Base-by-base conservation (phyloP, 345 rosid genomes). In the Lumnitzera littorea region DNA sequence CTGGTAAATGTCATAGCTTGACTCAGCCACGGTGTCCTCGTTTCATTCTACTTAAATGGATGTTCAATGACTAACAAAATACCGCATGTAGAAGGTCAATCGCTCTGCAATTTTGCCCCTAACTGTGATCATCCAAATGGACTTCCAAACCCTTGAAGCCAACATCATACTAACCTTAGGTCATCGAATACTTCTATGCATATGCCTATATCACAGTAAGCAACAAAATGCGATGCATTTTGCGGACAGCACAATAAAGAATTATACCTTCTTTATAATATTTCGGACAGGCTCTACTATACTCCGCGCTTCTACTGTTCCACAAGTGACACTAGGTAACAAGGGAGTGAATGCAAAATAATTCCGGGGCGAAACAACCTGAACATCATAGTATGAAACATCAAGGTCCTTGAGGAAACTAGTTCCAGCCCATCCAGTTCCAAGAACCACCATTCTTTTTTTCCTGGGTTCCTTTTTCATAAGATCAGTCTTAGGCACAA, bases 241-340 rank as follows among this genome's bases (percentile, higher is more conserved):
- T 16, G 41, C 24, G 14, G 46, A 55, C 41, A 41, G 41, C 11
- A n/a, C 53, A 48, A 27, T 6, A 56, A 36, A 8, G 10, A 36
- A 36, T 36, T 7, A n/a, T 78, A 94, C 99, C 99, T 86, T 94
- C 71, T 82, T 83, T 51, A 88, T 78, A 23, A 94, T 90, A 36
- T 94, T 94, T 6, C 97, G 77, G 43, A 94, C 86, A 5, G 97
- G 95, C 73, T 94, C 99, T 0, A 78, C 95, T 46, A 88, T 88
- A 78, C 99, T 94, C 36, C 99, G 79, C 51, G 99, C 96, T 78
- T 94, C 97, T 36, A 94, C 91, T 4, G 97, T 91, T 20, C 99
- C 99, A 60, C 99, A 91, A 56, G 97, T 94, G 55, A 94, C 97
- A 51, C 97, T 94, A 4, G 97, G 99, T 46, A 94, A 79, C 68